A percentile compares a stretch with the other conserved stretches of the same genome.
phyloP scores from a whole-genome alignment of 805 yeast genomes.

The Schwanniomyces occidentalis region DNA sequence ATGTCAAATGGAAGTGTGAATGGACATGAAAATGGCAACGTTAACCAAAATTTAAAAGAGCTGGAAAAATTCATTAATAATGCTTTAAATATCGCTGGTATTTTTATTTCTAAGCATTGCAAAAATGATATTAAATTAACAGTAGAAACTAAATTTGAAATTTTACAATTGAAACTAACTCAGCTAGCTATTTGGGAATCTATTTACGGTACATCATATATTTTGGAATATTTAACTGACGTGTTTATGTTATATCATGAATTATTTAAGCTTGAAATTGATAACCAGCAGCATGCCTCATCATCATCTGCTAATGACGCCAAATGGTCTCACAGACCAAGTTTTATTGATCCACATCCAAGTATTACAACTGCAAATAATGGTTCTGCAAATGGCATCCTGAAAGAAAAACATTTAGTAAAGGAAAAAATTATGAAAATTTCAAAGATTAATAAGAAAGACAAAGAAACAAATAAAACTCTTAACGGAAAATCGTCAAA shows the following conservation, averaged over 20 bases:
- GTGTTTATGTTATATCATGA: conserved; percentile 59
- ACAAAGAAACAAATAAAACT: background rate
- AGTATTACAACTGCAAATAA: conserved; percentile 6
- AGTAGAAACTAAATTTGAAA: conserved; percentile 43
- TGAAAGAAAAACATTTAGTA: conserved; percentile 14
- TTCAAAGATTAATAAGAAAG: conserved; percentile 1
- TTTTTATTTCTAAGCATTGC: conserved; percentile 29
- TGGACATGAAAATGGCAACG: conserved; percentile 4
- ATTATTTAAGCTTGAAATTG: conserved; percentile 40
- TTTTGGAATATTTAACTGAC: conserved; percentile 65
- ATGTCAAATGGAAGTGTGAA: conserved; percentile 1
- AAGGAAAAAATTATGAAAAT: conserved; percentile 21
- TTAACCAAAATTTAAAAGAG: conserved; percentile 27
- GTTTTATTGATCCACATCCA: conserved; percentile 34
- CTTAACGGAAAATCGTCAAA: background rate
- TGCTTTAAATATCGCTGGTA: conserved; percentile 46
- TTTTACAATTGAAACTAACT: conserved; percentile 71
- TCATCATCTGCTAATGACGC: conserved; percentile 12
- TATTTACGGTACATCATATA: conserved; percentile 53
- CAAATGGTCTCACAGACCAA: conserved; percentile 43
- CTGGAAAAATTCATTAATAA: conserved; percentile 58
- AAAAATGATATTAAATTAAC: conserved; percentile 25
- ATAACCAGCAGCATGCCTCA: conserved; percentile 6
- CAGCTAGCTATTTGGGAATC: conserved; percentile 70
- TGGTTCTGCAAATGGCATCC: conserved; percentile 1